Evolutionary conservation across 768 basidiomycete genomes (phyloP).

Genomic region (Hericium rajendrae): DNA sequence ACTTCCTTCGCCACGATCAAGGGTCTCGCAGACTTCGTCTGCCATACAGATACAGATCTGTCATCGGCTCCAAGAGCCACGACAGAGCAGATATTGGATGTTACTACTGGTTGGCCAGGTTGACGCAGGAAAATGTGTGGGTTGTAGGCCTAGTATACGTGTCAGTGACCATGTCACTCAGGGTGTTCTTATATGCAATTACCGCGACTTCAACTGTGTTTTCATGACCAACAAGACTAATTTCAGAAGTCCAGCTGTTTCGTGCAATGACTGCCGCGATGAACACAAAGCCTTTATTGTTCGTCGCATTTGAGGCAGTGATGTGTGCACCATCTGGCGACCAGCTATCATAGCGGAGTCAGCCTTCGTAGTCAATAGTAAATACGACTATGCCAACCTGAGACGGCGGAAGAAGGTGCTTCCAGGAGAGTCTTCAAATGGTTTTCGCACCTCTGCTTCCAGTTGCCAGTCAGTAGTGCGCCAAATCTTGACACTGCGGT

Average conservation of each 20-base stretch:
- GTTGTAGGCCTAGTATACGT: constrained; percentile 64
- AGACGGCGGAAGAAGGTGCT: constrained; percentile 90
- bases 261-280: constrained; percentile 93
- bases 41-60: constrained; percentile 91
- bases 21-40: constrained; percentile 85
- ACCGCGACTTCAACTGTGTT: constrained; percentile 96
- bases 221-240: constrained; percentile 92
- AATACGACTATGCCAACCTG: constrained; percentile 39
- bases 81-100: constrained; percentile 82
- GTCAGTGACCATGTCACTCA: background rate
- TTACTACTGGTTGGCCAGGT: constrained; percentile 52
- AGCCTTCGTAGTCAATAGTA: background rate
- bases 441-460: constrained; percentile 77
- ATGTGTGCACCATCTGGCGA: constrained; percentile 99
- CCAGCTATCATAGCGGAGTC: constrained; percentile 51
- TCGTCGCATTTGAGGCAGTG: constrained; percentile 94
- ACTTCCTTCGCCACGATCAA: constrained; percentile 90
- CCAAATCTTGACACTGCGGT: constrained; percentile 96
- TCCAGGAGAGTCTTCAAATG: constrained; percentile 89
- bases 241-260: constrained; percentile 82
- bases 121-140: constrained; percentile 89
- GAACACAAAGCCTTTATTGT: constrained; percentile 92
- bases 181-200: constrained; percentile 21
- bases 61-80: constrained; percentile 93
- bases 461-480: constrained; percentile 85